Evolutionary conservation across 148 eudicot species (phyloP).

Genomic region (Cornus suecica): DNA sequence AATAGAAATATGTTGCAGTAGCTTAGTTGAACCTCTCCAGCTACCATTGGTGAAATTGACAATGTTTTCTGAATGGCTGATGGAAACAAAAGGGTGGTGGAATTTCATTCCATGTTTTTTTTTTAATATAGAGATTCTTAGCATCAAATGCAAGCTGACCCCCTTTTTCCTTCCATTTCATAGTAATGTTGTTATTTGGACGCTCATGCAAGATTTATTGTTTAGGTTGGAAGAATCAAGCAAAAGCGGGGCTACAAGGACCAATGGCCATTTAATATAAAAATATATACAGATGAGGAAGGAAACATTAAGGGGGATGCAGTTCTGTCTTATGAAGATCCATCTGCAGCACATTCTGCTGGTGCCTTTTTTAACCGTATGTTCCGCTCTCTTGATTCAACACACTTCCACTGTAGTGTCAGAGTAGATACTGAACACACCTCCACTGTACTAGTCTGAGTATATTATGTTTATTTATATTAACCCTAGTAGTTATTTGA

Average conservation of each 20-base stretch:
- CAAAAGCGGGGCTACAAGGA: conserved; percentile 95
- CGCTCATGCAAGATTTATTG: conserved; percentile 2
- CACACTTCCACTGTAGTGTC: too few relatives aligned
- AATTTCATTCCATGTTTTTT: background rate
- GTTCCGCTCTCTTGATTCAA: background rate
- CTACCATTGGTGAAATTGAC: background rate
- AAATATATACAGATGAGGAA: conserved; percentile 78
- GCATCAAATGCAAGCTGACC: background rate
- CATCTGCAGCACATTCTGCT: conserved; percentile 93
- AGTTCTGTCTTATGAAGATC: conserved; percentile 84
- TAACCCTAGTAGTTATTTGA: too few relatives aligned
- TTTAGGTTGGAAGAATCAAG: conserved; percentile 89
- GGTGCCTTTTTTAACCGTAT: conserved; percentile 80
- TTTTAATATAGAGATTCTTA: background rate
- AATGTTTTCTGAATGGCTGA: background rate
- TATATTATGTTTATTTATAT: too few relatives aligned
- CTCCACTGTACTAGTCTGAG: too few relatives aligned
- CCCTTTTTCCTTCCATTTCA: background rate
- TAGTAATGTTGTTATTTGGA: background rate
- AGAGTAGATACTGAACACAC: too few relatives aligned
- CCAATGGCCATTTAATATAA: conserved; percentile 97
- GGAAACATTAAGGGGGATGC: conserved; percentile 97
- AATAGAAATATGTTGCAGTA: background rate
- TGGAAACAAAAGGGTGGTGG: background rate
- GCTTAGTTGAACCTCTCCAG: background rate